Percentiles rank a stretch among this genome's conserved stretches.
Evolutionary conservation across 2,329 filamentous ascomycete genomes (phyloP).

Genomic region (Xylariales sp.): DNA sequence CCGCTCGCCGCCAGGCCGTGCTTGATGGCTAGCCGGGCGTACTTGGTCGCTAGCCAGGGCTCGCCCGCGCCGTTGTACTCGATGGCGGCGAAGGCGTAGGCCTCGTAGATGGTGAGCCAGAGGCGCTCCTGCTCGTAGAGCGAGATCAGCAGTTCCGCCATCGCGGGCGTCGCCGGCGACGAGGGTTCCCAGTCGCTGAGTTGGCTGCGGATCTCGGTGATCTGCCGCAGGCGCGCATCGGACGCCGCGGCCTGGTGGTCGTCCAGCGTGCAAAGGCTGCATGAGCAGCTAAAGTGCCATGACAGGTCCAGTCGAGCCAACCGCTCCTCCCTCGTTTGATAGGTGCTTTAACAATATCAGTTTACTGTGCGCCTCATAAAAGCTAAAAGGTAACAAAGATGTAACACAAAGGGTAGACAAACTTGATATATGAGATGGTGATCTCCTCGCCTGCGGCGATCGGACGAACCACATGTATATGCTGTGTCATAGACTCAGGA

Average conservation of each 20-base stretch:
- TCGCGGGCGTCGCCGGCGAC: slow-evolving; percentile 27
- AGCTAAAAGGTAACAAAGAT: no score
- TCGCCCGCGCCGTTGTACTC: slow-evolving; percentile 34
- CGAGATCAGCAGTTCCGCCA: slow-evolving; percentile 33
- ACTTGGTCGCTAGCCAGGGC: slow-evolving; percentile 31
- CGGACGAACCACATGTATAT: slow-evolving; percentile 31
- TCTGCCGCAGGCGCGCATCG: slow-evolving; percentile 32
- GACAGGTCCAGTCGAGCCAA: slow-evolving; percentile 21
- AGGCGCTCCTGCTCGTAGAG: slow-evolving; percentile 36
- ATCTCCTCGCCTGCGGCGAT: slow-evolving; percentile 38
- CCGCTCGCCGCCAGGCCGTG: slow-evolving; percentile 26
- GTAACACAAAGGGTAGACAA: slow-evolving; percentile 4
- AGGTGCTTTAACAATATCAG: slow-evolving; percentile 17
- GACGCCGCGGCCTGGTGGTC: slow-evolving; percentile 23
- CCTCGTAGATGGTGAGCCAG: slow-evolving; percentile 27
- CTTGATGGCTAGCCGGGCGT: slow-evolving; percentile 33
- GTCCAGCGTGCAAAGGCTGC: slow-evolving; percentile 30
- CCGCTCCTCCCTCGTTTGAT: slow-evolving; percentile 24
- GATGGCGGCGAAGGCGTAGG: slow-evolving; percentile 31
- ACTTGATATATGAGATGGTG: slow-evolving; percentile 37
- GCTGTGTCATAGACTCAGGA: slow-evolving; percentile 30
- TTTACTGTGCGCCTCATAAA: background rate
- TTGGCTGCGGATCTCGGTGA: slow-evolving; percentile 22
- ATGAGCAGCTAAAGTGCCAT: slow-evolving; percentile 38
- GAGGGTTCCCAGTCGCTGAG: slow-evolving; percentile 23